Conservation (phyloP, 352 stramenopile species). For the Bremia lactucae region DNA sequence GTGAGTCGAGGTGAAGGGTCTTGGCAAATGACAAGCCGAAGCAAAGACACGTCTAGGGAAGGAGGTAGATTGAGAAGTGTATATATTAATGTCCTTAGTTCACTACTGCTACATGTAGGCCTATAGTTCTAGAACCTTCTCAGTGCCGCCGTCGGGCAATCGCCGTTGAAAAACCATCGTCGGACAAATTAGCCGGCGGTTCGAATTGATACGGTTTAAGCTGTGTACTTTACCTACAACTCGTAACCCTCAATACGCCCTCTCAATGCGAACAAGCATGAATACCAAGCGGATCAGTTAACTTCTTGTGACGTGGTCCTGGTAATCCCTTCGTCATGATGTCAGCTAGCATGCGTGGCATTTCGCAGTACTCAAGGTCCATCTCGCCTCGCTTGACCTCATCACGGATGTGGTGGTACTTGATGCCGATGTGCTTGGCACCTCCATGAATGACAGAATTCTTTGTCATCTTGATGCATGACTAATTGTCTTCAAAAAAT, state of each 20-base stretch:
- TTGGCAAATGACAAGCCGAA: no score
- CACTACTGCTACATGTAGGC: not conserved
- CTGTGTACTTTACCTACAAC: not conserved
- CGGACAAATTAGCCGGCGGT: no score
- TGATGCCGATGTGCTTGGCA: not conserved
- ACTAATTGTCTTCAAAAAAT: slow-evolving; percentile 4
- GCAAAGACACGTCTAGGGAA: not conserved
- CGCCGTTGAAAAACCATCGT: no score
- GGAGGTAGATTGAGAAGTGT: not conserved
- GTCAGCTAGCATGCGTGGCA: no score
- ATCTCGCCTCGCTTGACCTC: not conserved
- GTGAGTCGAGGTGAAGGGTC: no score
- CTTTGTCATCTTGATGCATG: slow-evolving; percentile 8
- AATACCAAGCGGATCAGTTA: not conserved
- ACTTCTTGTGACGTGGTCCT: not conserved
- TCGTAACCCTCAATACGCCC: not conserved
- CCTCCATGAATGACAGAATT: not conserved
- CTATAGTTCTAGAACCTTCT: no score
- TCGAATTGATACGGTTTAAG: not conserved
- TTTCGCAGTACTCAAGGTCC: no score
- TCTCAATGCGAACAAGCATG: not conserved
- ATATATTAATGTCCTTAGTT: not conserved
- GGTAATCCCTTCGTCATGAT: no score
- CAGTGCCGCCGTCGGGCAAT: no score
- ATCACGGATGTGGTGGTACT: not conserved